Conservation (phyloP, 371 early-diverging fungal genomes). For the Syncephalastrum monosporum region DNA sequence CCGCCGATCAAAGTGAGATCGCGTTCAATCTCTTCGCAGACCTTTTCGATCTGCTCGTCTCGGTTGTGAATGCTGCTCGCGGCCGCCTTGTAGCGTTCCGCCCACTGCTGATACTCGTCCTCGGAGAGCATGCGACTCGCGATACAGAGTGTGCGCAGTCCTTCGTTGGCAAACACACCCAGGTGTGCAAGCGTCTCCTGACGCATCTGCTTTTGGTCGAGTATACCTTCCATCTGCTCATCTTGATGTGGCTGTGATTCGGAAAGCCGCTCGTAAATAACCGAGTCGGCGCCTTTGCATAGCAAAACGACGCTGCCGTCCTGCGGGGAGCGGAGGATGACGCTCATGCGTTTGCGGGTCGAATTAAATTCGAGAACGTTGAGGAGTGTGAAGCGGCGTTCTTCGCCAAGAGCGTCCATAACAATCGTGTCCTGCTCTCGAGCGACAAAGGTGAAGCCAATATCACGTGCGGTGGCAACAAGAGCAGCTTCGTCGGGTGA, state of each 20-base stretch:
- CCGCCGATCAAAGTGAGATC: slow-evolving; percentile 74
- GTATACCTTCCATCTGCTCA: slow-evolving; percentile 38
- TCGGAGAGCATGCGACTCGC: slow-evolving; percentile 77
- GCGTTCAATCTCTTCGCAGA: slow-evolving; percentile 82
- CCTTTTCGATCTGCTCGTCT: slow-evolving; percentile 76
- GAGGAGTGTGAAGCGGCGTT: slow-evolving; percentile 59
- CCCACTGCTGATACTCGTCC: slow-evolving; percentile 80
- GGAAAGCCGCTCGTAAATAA: slow-evolving; percentile 79
- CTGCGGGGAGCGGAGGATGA: slow-evolving; percentile 67
- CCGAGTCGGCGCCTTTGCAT: slow-evolving; percentile 96
- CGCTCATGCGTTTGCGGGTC: slow-evolving; percentile 86
- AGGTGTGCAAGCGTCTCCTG: slow-evolving; percentile 40
- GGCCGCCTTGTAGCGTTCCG: slow-evolving; percentile 73
- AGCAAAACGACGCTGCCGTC: slow-evolving; percentile 76
- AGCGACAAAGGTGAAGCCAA: slow-evolving; percentile 84
- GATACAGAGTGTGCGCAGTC: slow-evolving; percentile 88
- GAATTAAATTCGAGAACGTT: slow-evolving; percentile 88
- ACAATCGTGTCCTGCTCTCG: slow-evolving; percentile 67
- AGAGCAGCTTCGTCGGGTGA: slow-evolving; percentile 95
- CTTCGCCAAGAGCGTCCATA: slow-evolving; percentile 75
- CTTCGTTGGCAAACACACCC: slow-evolving; percentile 84
- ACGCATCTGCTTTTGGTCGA: slow-evolving; percentile 41
- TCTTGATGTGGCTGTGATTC: slow-evolving; percentile 8
- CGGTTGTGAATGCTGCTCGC: slow-evolving; percentile 80
- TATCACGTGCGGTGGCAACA: slow-evolving; percentile 85